A percentile compares a stretch with the other conserved stretches of the same genome.
These are phyloP conservation scores for Lagerstroemia speciosa DNA, from an alignment of 345 rosid species.

Conservation along the genomic window DNA sequence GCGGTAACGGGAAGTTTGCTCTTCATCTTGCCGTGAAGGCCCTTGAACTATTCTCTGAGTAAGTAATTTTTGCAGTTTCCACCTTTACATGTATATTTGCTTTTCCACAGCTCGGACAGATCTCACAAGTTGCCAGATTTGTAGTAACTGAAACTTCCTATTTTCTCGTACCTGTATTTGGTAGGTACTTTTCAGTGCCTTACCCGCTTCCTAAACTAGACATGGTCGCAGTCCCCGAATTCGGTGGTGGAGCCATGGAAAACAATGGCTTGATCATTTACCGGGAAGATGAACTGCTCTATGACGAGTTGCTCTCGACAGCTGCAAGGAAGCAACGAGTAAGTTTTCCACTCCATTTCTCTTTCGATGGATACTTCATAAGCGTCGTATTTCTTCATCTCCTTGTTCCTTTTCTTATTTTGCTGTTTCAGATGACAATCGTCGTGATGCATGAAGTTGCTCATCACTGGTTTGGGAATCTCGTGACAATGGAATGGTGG, in stretches of 20 bases:
- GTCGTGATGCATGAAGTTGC: slow-evolving; percentile 39
- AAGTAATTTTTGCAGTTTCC: slow-evolving; percentile 4
- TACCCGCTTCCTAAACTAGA: slow-evolving; percentile 37
- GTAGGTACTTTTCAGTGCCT: slow-evolving; percentile 34
- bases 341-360: background rate
- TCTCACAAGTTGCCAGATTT: background rate
- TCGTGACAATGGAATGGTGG: slow-evolving; percentile 47
- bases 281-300: slow-evolving; percentile 26
- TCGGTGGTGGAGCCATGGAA: slow-evolving; percentile 39
- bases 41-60: slow-evolving; percentile 29
- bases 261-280: slow-evolving; percentile 31
- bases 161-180: background rate
- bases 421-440: slow-evolving; percentile 19
- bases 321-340: slow-evolving; percentile 30
- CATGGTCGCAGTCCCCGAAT: slow-evolving; percentile 37
- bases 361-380: background rate
- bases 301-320: slow-evolving; percentile 22
- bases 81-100: background rate
- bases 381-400: background rate
- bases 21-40: slow-evolving; percentile 28
- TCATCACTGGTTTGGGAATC: slow-evolving; percentile 49
- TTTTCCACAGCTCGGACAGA: too few relatives aligned
- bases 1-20: slow-evolving; percentile 26
- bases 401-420: background rate
- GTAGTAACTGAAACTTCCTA: background rate